Evolutionary conservation across 768 basidiomycete species (phyloP).

Genomic region (Cytidiella melzeri): DNA sequence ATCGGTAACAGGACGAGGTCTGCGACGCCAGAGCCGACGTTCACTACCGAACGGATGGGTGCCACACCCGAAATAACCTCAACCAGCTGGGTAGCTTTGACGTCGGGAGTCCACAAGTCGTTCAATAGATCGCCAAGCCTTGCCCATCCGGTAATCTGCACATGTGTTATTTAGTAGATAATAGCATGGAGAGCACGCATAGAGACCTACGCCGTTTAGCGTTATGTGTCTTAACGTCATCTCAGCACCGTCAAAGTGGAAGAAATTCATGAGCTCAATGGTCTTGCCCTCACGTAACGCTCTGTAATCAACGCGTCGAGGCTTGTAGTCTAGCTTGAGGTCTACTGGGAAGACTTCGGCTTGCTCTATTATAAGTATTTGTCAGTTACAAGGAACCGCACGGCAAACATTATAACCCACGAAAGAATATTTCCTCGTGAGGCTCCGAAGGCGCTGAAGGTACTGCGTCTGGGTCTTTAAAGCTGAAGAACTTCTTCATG

Average conservation of each 20-base stretch:
- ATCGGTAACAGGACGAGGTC: constrained; percentile 95
- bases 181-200: background rate
- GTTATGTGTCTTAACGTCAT: constrained; percentile 96
- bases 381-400: constrained; percentile 2
- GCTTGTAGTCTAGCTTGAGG: constrained; percentile 96
- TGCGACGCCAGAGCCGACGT: constrained; percentile 94
- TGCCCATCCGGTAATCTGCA: constrained; percentile 88
- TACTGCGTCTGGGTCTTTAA: constrained; percentile 55
- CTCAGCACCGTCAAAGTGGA: constrained; percentile 98
- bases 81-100: constrained; percentile 95
- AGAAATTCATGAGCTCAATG: constrained; percentile 99
- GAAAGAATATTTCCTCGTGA: constrained; percentile 60
- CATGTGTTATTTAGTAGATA: constrained; percentile 5
- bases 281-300: constrained; percentile 87
- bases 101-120: constrained; percentile 98
- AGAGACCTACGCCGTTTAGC: constrained; percentile 70
- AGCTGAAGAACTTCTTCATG: constrained; percentile 92
- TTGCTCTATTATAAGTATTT: constrained; percentile 48
- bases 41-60: constrained; percentile 94
- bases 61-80: constrained; percentile 96
- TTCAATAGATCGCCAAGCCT: constrained; percentile 88
- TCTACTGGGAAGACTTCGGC: constrained; percentile 95
- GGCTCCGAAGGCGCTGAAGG: constrained; percentile 30
- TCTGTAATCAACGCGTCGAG: constrained; percentile 90
- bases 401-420: constrained; percentile 36